These are phyloP conservation scores for Magnolia sinica DNA, from an alignment of 164 flowering plant genomes.

Conservation along the genomic window DNA sequence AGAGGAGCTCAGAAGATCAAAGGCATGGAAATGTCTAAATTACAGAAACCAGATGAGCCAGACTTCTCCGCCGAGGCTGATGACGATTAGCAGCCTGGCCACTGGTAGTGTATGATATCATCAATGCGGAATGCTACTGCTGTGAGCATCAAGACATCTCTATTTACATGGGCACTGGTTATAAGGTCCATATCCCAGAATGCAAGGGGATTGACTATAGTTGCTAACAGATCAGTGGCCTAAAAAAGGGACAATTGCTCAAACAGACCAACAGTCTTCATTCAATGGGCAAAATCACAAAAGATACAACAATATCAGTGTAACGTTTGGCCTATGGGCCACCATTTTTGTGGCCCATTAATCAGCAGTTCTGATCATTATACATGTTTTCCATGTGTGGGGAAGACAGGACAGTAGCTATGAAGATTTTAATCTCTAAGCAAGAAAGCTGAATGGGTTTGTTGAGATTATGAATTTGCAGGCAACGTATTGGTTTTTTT, in stretches of 20 bases:
- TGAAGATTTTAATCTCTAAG: too few species aligned
- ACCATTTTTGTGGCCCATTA: too few species aligned
- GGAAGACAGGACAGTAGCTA: too few species aligned
- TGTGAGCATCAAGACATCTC: too few species aligned
- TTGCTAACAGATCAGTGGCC: neutral
- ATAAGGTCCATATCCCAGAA: neutral
- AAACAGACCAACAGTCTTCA: neutral
- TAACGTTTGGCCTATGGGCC: too few species aligned
- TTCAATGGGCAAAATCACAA: neutral
- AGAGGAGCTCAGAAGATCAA: slow-evolving; percentile 71
- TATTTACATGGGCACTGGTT: too few species aligned
- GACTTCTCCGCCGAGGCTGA: slow-evolving; percentile 74
- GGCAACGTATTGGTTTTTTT: too few species aligned
- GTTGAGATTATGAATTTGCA: too few species aligned
- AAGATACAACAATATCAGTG: neutral
- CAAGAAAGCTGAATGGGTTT: too few species aligned
- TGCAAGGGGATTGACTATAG: neutral
- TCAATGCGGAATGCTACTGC: too few species aligned
- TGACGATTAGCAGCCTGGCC: slow-evolving; percentile 21
- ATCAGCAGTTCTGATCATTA: too few species aligned
- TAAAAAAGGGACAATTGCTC: neutral
- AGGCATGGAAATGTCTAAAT: slow-evolving; percentile 45
- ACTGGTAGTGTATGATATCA: neutral
- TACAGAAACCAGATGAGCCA: slow-evolving; percentile 89
- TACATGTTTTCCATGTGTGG: too few species aligned